Evolutionary conservation across 106 monocot genomes (phyloP), one percentile per base, ranked within the genome.

Genomic region (Dendrobium nobile): DNA sequence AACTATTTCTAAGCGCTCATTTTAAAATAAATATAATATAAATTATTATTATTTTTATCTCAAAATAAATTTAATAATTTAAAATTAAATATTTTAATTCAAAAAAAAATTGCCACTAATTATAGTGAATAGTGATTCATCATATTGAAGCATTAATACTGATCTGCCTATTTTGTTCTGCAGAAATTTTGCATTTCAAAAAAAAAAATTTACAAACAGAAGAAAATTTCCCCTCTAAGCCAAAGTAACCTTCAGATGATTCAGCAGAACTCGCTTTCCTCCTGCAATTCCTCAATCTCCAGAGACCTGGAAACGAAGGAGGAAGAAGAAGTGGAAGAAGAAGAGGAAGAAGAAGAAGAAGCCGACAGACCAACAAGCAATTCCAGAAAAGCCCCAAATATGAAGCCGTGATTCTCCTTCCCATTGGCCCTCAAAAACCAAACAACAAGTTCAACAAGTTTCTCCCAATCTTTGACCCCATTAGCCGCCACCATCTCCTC

Each of bases 401-500:
- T 85, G 77, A 79, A 83, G 28, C 83, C 84, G 40, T 90, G 90
- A 19, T 76, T 85, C 59, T 43, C 79, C 79, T 88, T 80, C 26
- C 43, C 85, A 43, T 90, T 90, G 26, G 84, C 83, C 56, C 83
- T 80, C 64, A 90, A 28, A 41, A 84, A 90, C 85, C 90, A 90
- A 8, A 78, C 84, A 27, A 92, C 54, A 48, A 92, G 47, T 73
- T 88, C 84, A 67, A 90, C 82, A 0, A 92, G 82, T n/a, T 72
- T 40, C 24, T 59, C 79, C 89, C 86, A 88, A 0, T 86, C 88
- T 26, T 37, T 81, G 24, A 83, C 55, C 59, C 85, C 92, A 5
- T 88, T 75, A 10, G 87, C 80, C 40, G 40, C 64, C 54, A 90
- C 90, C 90, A 92, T 83, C 86, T 92, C 90, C 84, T 90, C 92